Percentiles rank a stretch among this genome's conserved stretches.
Evolutionary conservation across 768 basidiomycete species (phyloP).

Genomic region (Collybiopsis confluens): DNA sequence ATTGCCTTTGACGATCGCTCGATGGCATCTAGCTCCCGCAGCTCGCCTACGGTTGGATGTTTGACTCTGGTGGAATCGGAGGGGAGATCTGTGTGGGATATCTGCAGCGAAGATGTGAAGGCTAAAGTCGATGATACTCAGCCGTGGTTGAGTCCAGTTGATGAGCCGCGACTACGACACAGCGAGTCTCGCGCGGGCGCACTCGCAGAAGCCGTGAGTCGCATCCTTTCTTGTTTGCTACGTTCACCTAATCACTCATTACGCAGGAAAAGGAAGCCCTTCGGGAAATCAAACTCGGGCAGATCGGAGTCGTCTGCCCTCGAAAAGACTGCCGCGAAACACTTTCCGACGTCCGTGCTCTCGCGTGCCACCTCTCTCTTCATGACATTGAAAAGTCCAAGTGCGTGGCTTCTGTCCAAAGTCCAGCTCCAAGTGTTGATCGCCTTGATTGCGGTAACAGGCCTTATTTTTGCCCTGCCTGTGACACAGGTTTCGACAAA

Average conservation of each 20-base stretch:
- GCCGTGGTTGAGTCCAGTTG: constrained; percentile 5
- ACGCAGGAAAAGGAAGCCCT: constrained; percentile 34
- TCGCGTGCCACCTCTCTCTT: constrained; percentile 31
- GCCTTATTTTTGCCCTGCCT: neutral
- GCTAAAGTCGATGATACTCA: constrained; percentile 3
- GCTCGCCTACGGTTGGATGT: neutral
- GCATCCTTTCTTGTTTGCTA: neutral
- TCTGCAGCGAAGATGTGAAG: neutral
- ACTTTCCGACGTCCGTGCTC: constrained; percentile 22
- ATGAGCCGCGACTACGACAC: constrained; percentile 24
- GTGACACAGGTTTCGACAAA: constrained; percentile 2
- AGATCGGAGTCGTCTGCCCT: constrained; percentile 35
- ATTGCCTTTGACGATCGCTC: neutral
- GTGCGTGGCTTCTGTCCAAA: neutral
- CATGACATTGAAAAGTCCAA: constrained; percentile 26
- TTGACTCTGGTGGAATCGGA: neutral
- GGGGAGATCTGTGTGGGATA: neutral
- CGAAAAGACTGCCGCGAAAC: constrained; percentile 38
- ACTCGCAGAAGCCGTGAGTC: constrained; percentile 36
- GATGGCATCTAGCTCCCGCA: neutral
- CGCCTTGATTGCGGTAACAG: neutral
- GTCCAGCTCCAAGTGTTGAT: neutral
- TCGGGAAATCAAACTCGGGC: constrained; percentile 20
- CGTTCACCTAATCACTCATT: neutral
- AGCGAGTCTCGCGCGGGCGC: constrained; percentile 31